phyloP scores from a whole-genome alignment of 2,329 filamentous ascomycete species.

The Botryotinia narcissicola region DNA sequence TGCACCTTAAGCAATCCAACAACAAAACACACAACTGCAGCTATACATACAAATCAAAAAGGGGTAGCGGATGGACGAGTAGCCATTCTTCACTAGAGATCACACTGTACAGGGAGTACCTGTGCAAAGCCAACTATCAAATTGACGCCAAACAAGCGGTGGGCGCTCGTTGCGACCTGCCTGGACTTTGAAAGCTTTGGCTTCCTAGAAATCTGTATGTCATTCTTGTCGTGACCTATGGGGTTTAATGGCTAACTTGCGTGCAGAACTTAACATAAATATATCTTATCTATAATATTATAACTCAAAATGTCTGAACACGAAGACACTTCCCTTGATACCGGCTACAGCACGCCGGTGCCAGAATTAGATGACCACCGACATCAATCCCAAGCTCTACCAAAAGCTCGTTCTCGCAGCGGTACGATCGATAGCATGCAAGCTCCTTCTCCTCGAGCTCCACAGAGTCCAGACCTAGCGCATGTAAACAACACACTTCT shows the following conservation, averaged over 20 bases:
- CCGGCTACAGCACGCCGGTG: slow-evolving; percentile 70
- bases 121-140: slow-evolving; percentile 45
- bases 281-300: slow-evolving; percentile 26
- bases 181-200: slow-evolving; percentile 33
- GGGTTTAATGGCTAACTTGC: slow-evolving; percentile 1
- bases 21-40: slow-evolving; percentile 22
- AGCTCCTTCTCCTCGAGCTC: slow-evolving; percentile 43
- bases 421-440: slow-evolving; percentile 74
- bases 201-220: slow-evolving; percentile 19
- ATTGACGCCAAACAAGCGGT: slow-evolving; percentile 50
- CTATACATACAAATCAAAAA: slow-evolving; percentile 12
- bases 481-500: slow-evolving; percentile 41
- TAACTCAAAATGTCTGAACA: slow-evolving; percentile 65
- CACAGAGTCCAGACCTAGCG: slow-evolving; percentile 41
- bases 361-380: slow-evolving; percentile 88
- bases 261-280: slow-evolving; percentile 24
- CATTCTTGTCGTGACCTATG: neutral
- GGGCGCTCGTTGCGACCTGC: slow-evolving; percentile 55
- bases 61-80: slow-evolving; percentile 30
- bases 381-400: slow-evolving; percentile 59
- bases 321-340: slow-evolving; percentile 57
- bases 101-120: slow-evolving; percentile 38
- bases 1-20: slow-evolving; percentile 42
- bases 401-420: slow-evolving; percentile 59
- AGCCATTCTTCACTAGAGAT: slow-evolving; percentile 18